Evolutionary conservation across 805 yeast genomes (phyloP), one percentile per base, ranked within the genome.

Genomic region (Debaryomyces maramus): DNA sequence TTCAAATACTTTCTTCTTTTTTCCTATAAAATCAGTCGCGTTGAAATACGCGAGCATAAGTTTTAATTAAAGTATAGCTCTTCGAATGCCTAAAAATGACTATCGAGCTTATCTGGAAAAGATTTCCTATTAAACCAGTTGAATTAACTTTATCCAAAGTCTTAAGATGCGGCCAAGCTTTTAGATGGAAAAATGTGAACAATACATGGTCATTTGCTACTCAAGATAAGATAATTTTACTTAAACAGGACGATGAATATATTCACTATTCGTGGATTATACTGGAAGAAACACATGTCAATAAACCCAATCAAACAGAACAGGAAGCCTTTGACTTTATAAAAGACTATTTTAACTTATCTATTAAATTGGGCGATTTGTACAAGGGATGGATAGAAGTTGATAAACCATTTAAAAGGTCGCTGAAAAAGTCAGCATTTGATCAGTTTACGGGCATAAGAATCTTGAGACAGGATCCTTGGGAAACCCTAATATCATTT

Each of bases 401-500:
- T 14, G 95, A 88, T 56, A 36, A 40, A 36, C 67, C 14, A 60
- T 83, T 81, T 52, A 58, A 57, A 33, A 61, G 58, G 36, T 57
- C 38, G 38, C 65, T 4, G 46, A 58, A 27, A 55, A 46, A 36
- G 14, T 52, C 67, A 3, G 68, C 72, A 2, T 70, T 70, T 46
- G 41, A 47, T 3, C 38, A 52, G 21, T 79, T 80, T 40, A 69
- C 69, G 3, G 98, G 97, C 0, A 81, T 91, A 14, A 67, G 99
- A 21, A 88, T 91, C 46, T 72, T 93, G 19, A 73, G 90, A 26
- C 98, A 93, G 60, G 97, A 91, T 48, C 98, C 99, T 0, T 93
- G 98, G 98, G 99, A 93, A 51, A 88, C 91, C 31, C 67, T 89
- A 32, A 67, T 91, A 14, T 85, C 93, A 2, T 93, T 91, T 48